Base-by-base conservation (phyloP, 768 basidiomycete species). In the Lentinus tigrinus region DNA sequence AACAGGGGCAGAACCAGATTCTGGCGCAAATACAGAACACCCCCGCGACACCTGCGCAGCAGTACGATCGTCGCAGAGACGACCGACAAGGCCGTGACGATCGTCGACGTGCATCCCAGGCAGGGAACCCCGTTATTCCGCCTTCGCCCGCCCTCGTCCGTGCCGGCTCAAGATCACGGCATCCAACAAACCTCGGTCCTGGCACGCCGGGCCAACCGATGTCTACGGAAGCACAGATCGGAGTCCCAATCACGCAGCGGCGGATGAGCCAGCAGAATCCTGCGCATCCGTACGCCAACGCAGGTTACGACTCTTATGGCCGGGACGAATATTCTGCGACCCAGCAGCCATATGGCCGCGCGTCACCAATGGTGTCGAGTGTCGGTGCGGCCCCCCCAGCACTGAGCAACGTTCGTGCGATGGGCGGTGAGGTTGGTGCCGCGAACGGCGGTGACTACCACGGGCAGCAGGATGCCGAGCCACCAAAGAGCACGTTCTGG, bases 91-190 rank as follows among this genome's bases (percentile, higher is more conserved):
- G 86, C 56, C 70, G 74, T 24, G 88, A 90, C 19, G 88, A 91
- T 46, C 81, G 85, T 68, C 79, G 89, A 70, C 82, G 89, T 56
- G 78, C 78, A 31, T 85, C 84, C 6, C 84, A 82, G 60, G 77
- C 67, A 37, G 84, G 78, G 56, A 80, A 79, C 62, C 78, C 78
- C 57, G 78, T 86, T 47, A 74, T 81, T 16, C 86, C 88, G 28
- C 87, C 89, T 23, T 89, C 91, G 16, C 89, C 91, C 56, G 91
- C 89, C 11, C 81, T 91, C 55, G 87, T 90, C 52, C 85, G 89
- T 39, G 81, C 85, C 67, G 87, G 86, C 42, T 90, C 88, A 56
- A 91, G 88, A 72, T 80, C 85, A 62, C 64, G 64, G 62, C 83
- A 85, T 69, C 88, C 85, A 38, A 77, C 77, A 52, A 79, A 78